A percentile compares a stretch with the other conserved stretches of the same genome.
These are phyloP conservation scores for Pisolithus albus DNA, from an alignment of 768 basidiomycete genomes.

Conservation along the genomic window DNA sequence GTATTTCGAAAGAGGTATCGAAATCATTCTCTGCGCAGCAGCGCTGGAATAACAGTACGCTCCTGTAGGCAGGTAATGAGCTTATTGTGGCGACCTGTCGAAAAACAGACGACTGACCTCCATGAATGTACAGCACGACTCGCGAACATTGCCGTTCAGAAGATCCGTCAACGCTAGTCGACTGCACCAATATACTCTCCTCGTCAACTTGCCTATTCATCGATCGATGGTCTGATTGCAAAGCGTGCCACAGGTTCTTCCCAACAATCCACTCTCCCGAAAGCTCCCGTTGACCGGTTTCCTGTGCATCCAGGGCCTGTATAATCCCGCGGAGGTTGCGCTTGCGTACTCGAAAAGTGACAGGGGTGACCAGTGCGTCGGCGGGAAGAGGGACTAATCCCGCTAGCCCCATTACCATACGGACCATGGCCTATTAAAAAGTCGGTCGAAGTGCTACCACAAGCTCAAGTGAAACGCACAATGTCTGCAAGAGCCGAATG, in stretches of 20 bases:
- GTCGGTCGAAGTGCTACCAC: conserved; percentile 1
- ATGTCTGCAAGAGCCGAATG: conserved; percentile 84
- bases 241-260: conserved; percentile 77
- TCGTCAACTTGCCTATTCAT: conserved; percentile 24
- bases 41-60: conserved; percentile 93
- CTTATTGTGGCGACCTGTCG: conserved; percentile 4
- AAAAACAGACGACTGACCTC: conserved; percentile 47
- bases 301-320: conserved; percentile 60
- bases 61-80: conserved; percentile 35
- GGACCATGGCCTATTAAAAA: conserved; percentile 36
- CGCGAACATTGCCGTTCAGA: conserved; percentile 48
- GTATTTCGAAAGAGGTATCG: conserved; percentile 85
- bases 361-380: conserved; percentile 91
- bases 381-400: conserved; percentile 82
- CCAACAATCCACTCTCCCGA: conserved; percentile 98
- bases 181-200: conserved; percentile 12
- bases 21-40: conserved; percentile 82
- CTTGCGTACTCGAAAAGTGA: conserved; percentile 77
- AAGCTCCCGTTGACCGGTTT: conserved; percentile 74
- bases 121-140: conserved; percentile 91
- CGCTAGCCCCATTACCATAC: conserved; percentile 67
- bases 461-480: conserved; percentile 33
- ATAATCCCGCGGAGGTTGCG: conserved; percentile 77
- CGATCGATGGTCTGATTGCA: conserved; percentile 77
- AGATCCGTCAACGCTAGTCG: conserved; percentile 10